Conservation (phyloP, 495 filamentous ascomycete species). For the Aspergillus affinis region DNA sequence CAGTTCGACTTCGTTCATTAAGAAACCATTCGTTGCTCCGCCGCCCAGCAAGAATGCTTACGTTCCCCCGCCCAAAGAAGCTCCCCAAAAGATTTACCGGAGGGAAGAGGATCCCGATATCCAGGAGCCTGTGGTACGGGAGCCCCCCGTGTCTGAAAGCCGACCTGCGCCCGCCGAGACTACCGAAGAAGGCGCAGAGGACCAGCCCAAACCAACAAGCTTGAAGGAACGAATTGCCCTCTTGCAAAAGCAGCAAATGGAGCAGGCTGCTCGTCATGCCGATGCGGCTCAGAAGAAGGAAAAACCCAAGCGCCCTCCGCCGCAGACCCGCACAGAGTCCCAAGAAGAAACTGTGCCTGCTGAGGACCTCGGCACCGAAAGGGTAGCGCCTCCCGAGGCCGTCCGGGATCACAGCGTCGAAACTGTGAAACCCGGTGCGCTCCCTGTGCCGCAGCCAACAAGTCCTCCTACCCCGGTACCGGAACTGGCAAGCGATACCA, state of each 20-base stretch:
- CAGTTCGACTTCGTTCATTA: slow-evolving; percentile 72
- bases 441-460: slow-evolving; percentile 44
- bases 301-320: slow-evolving; percentile 73
- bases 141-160: slow-evolving; percentile 48
- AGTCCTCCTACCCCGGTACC: slow-evolving; percentile 45
- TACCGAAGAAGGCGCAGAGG: slow-evolving; percentile 59
- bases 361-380: slow-evolving; percentile 41
- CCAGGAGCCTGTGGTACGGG: slow-evolving; percentile 55
- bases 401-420: slow-evolving; percentile 60
- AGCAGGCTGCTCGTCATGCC: slow-evolving; percentile 77
- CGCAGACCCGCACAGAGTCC: slow-evolving; percentile 73
- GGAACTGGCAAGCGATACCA: slow-evolving; percentile 70
- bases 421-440: slow-evolving; percentile 40
- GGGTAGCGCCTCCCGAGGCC: slow-evolving; percentile 51
- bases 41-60: slow-evolving; percentile 93
- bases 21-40: slow-evolving; percentile 97
- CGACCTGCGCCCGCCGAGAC: slow-evolving; percentile 57
- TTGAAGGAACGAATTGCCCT: slow-evolving; percentile 93
- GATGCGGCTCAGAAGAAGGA: slow-evolving; percentile 81
- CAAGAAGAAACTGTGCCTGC: slow-evolving; percentile 30
- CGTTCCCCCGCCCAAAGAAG: slow-evolving; percentile 68
- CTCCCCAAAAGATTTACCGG: slow-evolving; percentile 73
- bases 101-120: slow-evolving; percentile 89
- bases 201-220: slow-evolving; percentile 84
- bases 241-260: slow-evolving; percentile 89